Conservation (phyloP, 208 protist genomes). For the Trypanosoma vivax region DNA sequence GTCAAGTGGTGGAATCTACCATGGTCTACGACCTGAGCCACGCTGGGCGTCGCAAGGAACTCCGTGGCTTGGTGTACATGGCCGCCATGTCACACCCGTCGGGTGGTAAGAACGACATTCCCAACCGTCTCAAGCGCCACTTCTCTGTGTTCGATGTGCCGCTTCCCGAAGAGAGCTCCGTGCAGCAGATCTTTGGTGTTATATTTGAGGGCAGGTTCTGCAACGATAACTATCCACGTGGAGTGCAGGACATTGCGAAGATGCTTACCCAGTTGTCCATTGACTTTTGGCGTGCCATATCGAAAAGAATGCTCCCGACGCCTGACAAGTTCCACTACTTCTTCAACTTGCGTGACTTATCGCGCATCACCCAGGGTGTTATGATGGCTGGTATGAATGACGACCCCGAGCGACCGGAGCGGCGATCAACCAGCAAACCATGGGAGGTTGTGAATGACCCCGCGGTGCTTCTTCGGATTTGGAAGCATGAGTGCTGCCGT, state of each 20-base stretch:
- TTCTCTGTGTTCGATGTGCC: slow-evolving; percentile 96
- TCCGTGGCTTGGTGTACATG: slow-evolving; percentile 94
- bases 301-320: slow-evolving; percentile 94
- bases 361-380: slow-evolving; percentile 94
- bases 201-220: slow-evolving; percentile 90
- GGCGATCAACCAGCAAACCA: slow-evolving; percentile 78
- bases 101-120: slow-evolving; percentile 98
- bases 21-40: slow-evolving; percentile 85
- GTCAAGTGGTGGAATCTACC: slow-evolving; percentile 87
- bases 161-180: slow-evolving; percentile 90
- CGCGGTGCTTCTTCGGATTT: slow-evolving; percentile 87
- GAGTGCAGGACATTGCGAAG: slow-evolving; percentile 79
- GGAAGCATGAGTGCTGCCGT: slow-evolving; percentile 96
- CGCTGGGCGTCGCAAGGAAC: slow-evolving; percentile 90
- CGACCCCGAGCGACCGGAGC: slow-evolving; percentile 83
- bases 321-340: slow-evolving; percentile 98
- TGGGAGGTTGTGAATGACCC: slow-evolving; percentile 76
- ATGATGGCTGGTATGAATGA: slow-evolving; percentile 83
- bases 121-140: slow-evolving; percentile 96
- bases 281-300: slow-evolving; percentile 88
- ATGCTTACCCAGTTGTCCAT: slow-evolving; percentile 91
- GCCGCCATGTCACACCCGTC: slow-evolving; percentile 96
- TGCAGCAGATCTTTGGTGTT: slow-evolving; percentile 92
- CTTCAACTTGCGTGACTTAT: slow-evolving; percentile 98
- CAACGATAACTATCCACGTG: slow-evolving; percentile 79